Conservation (phyloP, 2,329 filamentous ascomycete species). For the Calycina marina region DNA sequence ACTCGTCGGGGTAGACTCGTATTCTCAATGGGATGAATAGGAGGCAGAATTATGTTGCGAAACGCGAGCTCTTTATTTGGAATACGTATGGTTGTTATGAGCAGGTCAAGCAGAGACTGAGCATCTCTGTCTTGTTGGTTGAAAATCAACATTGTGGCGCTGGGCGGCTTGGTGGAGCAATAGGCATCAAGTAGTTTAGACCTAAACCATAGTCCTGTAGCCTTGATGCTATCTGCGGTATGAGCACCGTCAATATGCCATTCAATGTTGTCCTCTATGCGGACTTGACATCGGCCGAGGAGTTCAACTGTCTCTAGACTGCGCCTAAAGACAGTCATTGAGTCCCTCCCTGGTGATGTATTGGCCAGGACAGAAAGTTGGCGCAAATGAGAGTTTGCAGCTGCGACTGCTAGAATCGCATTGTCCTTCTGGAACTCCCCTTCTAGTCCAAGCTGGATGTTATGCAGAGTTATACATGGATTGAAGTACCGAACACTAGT, state of each 20-base stretch:
- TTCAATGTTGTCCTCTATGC: conserved; percentile 39
- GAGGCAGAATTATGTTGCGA: background rate
- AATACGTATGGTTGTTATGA: conserved; percentile 32
- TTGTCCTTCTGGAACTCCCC: conserved; percentile 43
- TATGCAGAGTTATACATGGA: conserved; percentile 27
- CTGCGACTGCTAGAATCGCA: conserved; percentile 39
- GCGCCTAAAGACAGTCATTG: conserved; percentile 50
- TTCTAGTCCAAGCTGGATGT: conserved; percentile 31
- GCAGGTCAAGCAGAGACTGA: conserved; percentile 41
- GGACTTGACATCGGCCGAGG: conserved; percentile 61
- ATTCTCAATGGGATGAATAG: background rate
- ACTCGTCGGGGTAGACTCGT: conserved; percentile 20
- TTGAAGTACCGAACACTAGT: conserved; percentile 7
- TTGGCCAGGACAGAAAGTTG: conserved; percentile 21
- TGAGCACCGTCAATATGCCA: conserved; percentile 96
- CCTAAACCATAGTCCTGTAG: conserved; percentile 70
- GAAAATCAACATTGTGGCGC: conserved; percentile 52
- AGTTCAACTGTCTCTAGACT: conserved; percentile 64
- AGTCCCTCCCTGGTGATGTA: background rate
- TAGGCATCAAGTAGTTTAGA: conserved; percentile 21
- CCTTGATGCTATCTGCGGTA: conserved; percentile 74
- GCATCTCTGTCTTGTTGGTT: conserved; percentile 86
- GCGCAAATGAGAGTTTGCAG: conserved; percentile 37
- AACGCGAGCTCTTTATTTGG: too few relatives aligned
- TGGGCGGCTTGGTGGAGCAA: conserved; percentile 1